phyloP scores from a whole-genome alignment of 2,329 filamentous ascomycete genomes.

The Aspergillus nomiae region DNA sequence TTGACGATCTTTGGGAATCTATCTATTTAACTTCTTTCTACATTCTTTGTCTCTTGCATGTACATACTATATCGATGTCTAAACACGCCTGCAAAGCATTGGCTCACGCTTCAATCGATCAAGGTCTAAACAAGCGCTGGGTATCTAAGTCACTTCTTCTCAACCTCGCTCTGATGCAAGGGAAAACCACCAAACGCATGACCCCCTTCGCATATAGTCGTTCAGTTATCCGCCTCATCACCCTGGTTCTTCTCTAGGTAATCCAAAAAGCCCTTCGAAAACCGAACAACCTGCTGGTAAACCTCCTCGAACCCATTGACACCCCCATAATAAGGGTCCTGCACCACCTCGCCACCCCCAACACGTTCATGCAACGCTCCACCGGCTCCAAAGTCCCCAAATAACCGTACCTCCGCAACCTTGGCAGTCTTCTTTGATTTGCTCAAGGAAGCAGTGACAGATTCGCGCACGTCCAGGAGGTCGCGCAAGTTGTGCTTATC shows the following conservation, averaged over 20 bases:
- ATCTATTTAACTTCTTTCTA: neutral
- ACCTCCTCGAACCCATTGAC: conserved; percentile 77
- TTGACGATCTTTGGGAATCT: neutral
- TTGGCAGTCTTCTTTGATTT: conserved; percentile 34
- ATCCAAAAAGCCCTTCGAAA: conserved; percentile 74
- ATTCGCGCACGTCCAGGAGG: conserved; percentile 61
- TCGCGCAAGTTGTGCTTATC: conserved; percentile 78
- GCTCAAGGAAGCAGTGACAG: conserved; percentile 54
- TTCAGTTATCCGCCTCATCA: conserved; percentile 9
- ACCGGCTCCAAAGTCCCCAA: conserved; percentile 75
- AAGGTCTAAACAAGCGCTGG: conserved; percentile 17
- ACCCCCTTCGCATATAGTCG: neutral
- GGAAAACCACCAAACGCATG: neutral
- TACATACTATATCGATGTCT: neutral
- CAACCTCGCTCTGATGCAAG: neutral
- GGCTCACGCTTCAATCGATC: conserved; percentile 2
- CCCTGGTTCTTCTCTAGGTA: conserved; percentile 48
- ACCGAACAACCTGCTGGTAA: conserved; percentile 80
- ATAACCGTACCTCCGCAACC: conserved; percentile 69
- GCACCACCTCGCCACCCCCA: conserved; percentile 66
- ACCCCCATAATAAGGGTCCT: conserved; percentile 93
- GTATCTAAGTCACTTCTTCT: conserved; percentile 20
- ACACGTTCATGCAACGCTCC: conserved; percentile 42
- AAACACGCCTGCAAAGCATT: neutral
- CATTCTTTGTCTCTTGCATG: neutral